Base-by-base conservation (phyloP, 441 rosid genomes). In the Euphorbia corollata region DNA sequence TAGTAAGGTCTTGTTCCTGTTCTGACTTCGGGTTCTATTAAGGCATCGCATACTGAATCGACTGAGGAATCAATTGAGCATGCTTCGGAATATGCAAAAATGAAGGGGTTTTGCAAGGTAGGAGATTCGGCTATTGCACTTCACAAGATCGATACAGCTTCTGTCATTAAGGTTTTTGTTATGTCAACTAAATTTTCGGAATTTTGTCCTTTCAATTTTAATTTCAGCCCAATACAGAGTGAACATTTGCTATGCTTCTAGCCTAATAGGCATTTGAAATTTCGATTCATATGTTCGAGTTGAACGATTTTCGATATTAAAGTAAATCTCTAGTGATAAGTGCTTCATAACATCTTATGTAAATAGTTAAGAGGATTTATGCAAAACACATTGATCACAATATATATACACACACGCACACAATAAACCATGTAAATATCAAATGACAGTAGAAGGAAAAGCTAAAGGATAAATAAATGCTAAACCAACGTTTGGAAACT, bases 91-190 rank as follows among this genome's bases (percentile, higher is more conserved):
- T 67, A 81, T 59, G 97, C 88, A 6, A 90, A 86, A 79, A 69
- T 64, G 63, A 88, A 70, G 71, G 89, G 84, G 57, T 76, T 91
- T 41, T 95, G 99, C 78, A 83, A 76, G 78, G 75, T 65, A 1
- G 97, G 98, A n/a, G 97, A 92, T 68, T 84, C 96, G 0, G 80
- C 88, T 61, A 97, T 95, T 73, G 95, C 87, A 23, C 77, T 95
- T 74, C 98, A 88, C 75, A 87, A 89, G 18, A 75, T 91, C 27
- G 91, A 84, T 59, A 68, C 80, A 59, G 90, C 96, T 61, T 83
- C 92, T 2, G 83, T 92, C 27, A 87, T 95, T 82, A 95, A 95
- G 86, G 88, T 95, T 84, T 72, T 88, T n/a, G n/a, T 76, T 71
- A 13, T 9, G 95, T 87, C 15, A 56, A 34, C 36, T 32, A 68